Evolutionary conservation across 192 early-diverging fungal species (phyloP), one percentile per base, ranked within the genome.

Genomic region (Phlyctochytrium arcticum): DNA sequence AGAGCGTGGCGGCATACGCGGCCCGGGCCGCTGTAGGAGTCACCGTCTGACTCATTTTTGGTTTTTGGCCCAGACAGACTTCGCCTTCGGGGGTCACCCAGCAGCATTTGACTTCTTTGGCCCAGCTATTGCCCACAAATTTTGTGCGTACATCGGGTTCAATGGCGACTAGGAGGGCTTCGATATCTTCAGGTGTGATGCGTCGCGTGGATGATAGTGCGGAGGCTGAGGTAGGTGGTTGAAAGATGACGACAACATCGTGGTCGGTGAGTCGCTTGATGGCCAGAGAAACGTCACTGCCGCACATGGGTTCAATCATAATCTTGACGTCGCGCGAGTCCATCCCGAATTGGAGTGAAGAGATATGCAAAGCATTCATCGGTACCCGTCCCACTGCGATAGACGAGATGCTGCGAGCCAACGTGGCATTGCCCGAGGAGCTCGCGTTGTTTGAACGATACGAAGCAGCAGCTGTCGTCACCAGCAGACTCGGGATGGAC

Each of bases 241-340:
- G 39, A 42, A 49, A 33, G 64, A 54, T 17, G 4, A 65, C 36
- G 1, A 71, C 46, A 33, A 33, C 64, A 48, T 71, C 69, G 32
- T 21, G 21, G 36, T 61, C 61, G 9, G 36, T 31, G 33, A 64
- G n/a, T 47, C 36, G 39, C 24, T 51, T 17, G 29, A 72, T 34
- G 7, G 36, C 19, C 17, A 61, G 10, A 6, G 37, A 32, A 21
- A 59, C 29, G 35, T 59, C 34, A 26, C 21, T 37, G 6, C 58
- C 64, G 32, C 59, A 39, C 5, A 73, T 35, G 33, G 71, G 71
- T 37, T 74, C 68, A 10, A 70, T 36, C 19, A 74, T 23, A 8
- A 71, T 21, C 23, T 70, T 30, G n/a, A 74, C 12, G 44, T 74
- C 68, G 36, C 54, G 27, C 36, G 62, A 56, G 29, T 74, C 71